These are phyloP conservation scores for Trebouxiophyceae sp. DNA, from an alignment of 163 green algal genomes.

Conservation along the genomic window DNA sequence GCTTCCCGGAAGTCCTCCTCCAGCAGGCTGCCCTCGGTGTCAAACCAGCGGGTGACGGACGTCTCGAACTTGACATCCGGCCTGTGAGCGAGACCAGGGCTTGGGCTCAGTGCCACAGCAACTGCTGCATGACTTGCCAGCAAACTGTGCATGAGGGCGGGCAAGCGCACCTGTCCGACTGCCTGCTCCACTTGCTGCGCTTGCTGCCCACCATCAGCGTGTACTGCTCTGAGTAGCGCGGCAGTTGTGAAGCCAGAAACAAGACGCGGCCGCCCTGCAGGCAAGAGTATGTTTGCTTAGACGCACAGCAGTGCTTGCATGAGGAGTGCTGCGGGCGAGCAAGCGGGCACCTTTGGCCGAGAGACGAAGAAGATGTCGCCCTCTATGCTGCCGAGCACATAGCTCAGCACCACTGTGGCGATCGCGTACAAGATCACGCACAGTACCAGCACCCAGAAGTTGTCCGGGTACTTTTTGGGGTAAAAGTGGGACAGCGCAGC, in stretches of 20 bases:
- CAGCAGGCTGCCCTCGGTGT: not conserved
- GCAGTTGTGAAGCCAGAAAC: conserved; percentile 2
- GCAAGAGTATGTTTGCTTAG: too few relatives aligned
- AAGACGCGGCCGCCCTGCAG: not conserved
- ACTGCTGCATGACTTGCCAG: too few relatives aligned
- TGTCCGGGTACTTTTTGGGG: conserved; percentile 37
- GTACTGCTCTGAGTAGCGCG: conserved; percentile 2
- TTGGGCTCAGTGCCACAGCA: too few relatives aligned
- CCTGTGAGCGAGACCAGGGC: too few relatives aligned
- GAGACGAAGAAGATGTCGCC: conserved; percentile 11
- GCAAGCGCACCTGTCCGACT: too few relatives aligned
- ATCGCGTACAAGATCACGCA: conserved; percentile 39
- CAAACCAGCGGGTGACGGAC: not conserved
- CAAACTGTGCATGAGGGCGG: too few relatives aligned
- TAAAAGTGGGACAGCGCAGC: conserved; percentile 52
- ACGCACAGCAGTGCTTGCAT: too few relatives aligned
- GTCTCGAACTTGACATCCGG: too few relatives aligned
- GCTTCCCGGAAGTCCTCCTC: not conserved
- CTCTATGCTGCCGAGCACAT: conserved; percentile 1
- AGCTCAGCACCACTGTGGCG: not conserved
- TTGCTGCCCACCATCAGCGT: not conserved
- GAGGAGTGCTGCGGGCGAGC: too few relatives aligned
- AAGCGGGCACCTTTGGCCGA: not conserved
- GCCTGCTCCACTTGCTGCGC: too few relatives aligned
- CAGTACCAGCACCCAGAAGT: conserved; percentile 25